Evolutionary conservation across 768 basidiomycete genomes (phyloP), one percentile per base, ranked within the genome.

Genomic region (Amanita subjunquillea): DNA sequence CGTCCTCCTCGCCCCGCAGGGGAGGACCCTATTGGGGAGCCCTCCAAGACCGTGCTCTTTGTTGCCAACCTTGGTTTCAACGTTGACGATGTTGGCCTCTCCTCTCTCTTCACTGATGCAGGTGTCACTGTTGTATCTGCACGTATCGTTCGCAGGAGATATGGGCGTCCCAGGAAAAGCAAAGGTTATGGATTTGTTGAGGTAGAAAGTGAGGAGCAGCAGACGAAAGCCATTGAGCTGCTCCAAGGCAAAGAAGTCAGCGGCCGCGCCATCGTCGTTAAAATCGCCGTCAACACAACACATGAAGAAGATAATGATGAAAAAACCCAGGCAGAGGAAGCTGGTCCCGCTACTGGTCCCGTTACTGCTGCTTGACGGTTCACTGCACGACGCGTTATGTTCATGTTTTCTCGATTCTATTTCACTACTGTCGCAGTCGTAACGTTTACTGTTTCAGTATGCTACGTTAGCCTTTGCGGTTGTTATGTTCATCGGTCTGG

Each of bases 141-240:
- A 56, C 89, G 89, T 58, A 87, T 99, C 57, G 91, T 97, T 60
- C 83, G 84, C 65, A 78, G 85, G 63, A 82, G 84, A 61, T 91
- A 80, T 77, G 91, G 90, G 3, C 79, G 80, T 40, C 85, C 86
- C 63, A 80, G 86, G 67, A 87, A 82, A 69, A 91, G 87, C 78
- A 95, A 95, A 71, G 95, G 95, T 53, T 98, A 94, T 68, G 95
- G 92, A 49, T 99, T 99, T 63, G 95, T 99, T 64, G 94, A 98
- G 60, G 91, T 96, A 57, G 91, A 87, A 56, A 73, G 73, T 59
- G 85, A 92, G 68, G 87, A 82, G 60, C 83, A 93, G 69, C 95
- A 99, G 74, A 68, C 84, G 67, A 91, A 92, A 73, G 95, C 92
- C 50, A 86, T 99, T 57, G 82, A 81, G 53, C 80, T 81, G 58